Percentiles rank a stretch among this genome's conserved stretches.
Conservation (phyloP, 225 moss, liverwort and hornwort genomes). For the Climacium dendroides region DNA sequence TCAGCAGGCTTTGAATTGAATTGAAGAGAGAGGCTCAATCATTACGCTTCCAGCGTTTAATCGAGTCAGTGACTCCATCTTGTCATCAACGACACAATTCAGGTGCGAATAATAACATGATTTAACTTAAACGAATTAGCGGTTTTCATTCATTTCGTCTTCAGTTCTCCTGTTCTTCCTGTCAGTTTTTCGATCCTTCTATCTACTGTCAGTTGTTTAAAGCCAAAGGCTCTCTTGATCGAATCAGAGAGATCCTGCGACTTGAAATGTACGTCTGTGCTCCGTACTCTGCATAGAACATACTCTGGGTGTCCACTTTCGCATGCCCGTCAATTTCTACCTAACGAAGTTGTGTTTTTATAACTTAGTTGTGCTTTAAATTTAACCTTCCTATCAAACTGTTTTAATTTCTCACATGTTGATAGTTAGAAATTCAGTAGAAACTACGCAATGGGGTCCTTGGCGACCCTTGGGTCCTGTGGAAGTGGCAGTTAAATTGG, state of each 20-base stretch:
- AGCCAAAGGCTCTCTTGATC: background rate
- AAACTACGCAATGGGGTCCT: background rate
- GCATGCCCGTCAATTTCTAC: background rate
- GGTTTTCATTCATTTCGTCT: background rate
- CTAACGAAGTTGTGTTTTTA: background rate
- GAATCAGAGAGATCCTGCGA: background rate
- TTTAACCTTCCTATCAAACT: background rate
- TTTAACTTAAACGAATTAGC: background rate
- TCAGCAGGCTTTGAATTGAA: background rate
- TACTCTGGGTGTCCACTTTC: background rate
- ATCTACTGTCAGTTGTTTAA: background rate
- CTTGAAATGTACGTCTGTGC: background rate
- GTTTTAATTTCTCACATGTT: background rate
- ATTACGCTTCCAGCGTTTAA: background rate
- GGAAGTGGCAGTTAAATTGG: background rate
- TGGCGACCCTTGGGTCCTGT: too few species aligned
- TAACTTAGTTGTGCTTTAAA: too few species aligned
- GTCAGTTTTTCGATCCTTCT: background rate
- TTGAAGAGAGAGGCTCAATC: background rate
- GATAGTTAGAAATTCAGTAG: background rate
- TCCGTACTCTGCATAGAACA: background rate
- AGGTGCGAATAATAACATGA: background rate
- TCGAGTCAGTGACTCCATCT: background rate
- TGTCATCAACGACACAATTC: background rate
- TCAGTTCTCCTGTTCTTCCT: background rate